phyloP scores from a whole-genome alignment of 148 eudicot species.

The Nepenthes mirabilis region DNA sequence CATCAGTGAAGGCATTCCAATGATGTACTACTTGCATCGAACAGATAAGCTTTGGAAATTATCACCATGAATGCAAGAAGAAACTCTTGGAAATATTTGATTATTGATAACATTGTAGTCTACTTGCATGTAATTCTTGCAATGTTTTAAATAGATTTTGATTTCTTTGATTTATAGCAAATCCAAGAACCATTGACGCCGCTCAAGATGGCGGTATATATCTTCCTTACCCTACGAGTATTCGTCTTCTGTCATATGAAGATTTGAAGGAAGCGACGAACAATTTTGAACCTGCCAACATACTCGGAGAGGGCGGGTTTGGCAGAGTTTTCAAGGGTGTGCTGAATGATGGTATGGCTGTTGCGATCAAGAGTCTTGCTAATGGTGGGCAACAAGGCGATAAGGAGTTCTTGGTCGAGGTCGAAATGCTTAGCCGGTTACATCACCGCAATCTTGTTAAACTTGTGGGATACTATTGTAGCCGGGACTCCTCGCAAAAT shows the following conservation, averaged over 20 bases:
- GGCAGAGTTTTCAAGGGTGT: slow-evolving; percentile 88
- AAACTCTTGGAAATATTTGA: background rate
- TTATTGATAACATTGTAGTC: background rate
- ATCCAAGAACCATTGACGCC: slow-evolving; percentile 36
- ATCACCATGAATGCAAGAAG: too few species aligned
- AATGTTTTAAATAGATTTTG: background rate
- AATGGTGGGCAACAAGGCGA: slow-evolving; percentile 91
- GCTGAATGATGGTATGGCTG: slow-evolving; percentile 78
- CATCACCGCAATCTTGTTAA: slow-evolving; percentile 97
- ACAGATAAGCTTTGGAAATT: too few species aligned
- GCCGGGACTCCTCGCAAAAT: slow-evolving; percentile 72
- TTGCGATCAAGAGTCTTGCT: slow-evolving; percentile 89
- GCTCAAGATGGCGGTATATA: slow-evolving; percentile 50
- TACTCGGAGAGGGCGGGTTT: slow-evolving; percentile 97
- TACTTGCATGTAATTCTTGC: background rate
- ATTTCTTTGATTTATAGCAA: slow-evolving; percentile 19
- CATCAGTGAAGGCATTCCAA: too few species aligned
- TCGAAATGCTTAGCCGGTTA: slow-evolving; percentile 95
- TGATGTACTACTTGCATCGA: too few species aligned
- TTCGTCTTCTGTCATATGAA: slow-evolving; percentile 74
- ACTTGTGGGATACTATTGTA: slow-evolving; percentile 85
- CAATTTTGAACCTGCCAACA: slow-evolving; percentile 60
- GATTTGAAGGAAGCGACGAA: slow-evolving; percentile 90
- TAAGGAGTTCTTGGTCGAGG: slow-evolving; percentile 86
- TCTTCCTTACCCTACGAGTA: slow-evolving; percentile 75